Evolutionary conservation across 305 asterid species (phyloP).

Genomic region (Solanum chacoense): DNA sequence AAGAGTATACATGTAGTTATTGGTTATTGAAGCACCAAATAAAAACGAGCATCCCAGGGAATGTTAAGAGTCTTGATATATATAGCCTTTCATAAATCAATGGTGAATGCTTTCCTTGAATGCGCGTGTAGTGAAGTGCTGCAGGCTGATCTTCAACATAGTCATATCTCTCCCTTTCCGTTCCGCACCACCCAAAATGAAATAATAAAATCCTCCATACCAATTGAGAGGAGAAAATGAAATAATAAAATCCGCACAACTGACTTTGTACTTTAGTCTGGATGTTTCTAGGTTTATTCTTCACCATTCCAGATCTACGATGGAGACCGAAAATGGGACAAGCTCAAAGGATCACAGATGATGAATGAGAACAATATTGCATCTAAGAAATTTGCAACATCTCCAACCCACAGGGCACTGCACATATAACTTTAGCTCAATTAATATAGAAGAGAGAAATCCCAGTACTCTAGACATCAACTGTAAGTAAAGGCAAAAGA

Average conservation of each 20-base stretch:
- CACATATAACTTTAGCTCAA: constrained; percentile 1
- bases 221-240: background rate
- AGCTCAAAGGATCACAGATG: background rate
- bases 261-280: background rate
- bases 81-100: background rate
- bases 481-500: background rate
- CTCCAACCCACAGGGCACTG: constrained; percentile 5
- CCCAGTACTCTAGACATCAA: background rate
- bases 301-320: background rate
- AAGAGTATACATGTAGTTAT: background rate
- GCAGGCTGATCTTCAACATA: background rate
- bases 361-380: background rate
- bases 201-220: background rate
- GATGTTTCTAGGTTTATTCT: background rate
- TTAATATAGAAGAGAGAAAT: background rate
- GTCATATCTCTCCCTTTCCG: background rate
- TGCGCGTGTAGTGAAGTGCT: background rate
- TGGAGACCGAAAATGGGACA: background rate
- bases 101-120: background rate
- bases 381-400: background rate
- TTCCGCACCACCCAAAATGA: background rate
- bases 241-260: background rate
- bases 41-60: background rate
- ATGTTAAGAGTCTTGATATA: background rate
- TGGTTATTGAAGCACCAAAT: background rate